These are phyloP conservation scores for Backusella circina DNA, from an alignment of 192 early-diverging fungal species.

Conservation along the genomic window DNA sequence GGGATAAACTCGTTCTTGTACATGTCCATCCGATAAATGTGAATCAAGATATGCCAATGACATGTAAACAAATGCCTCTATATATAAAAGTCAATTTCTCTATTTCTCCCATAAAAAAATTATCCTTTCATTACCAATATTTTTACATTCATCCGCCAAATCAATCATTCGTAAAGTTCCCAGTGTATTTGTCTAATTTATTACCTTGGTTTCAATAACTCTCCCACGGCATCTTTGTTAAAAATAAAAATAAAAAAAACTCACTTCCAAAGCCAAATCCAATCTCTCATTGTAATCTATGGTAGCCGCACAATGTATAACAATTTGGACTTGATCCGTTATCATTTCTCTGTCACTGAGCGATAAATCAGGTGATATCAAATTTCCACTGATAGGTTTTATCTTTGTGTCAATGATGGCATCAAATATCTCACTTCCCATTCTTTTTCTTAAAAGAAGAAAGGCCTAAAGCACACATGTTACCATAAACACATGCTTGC, in stretches of 20 bases:
- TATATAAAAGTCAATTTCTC: not conserved
- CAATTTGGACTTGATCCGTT: constrained; percentile 38
- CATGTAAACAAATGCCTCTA: constrained; percentile 36
- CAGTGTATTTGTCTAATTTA: constrained; percentile 33
- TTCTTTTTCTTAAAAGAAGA: constrained; percentile 33
- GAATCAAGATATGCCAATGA: constrained; percentile 34
- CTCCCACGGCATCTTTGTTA: not conserved
- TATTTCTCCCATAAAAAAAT: not conserved
- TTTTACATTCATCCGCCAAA: constrained; percentile 34
- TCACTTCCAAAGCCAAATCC: constrained; percentile 48
- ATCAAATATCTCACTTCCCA: constrained; percentile 33
- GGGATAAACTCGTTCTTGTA: constrained; percentile 40
- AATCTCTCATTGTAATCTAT: constrained; percentile 46
- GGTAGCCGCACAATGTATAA: constrained; percentile 50
- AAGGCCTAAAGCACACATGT: constrained; percentile 27
- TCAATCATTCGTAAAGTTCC: constrained; percentile 39
- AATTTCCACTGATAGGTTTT: constrained; percentile 43
- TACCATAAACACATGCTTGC: not conserved
- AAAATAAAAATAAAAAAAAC: not conserved
- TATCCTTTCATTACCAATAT: constrained; percentile 26
- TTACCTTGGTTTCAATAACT: not conserved
- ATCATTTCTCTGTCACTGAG: constrained; percentile 36
- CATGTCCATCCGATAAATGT: constrained; percentile 27
- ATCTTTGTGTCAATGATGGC: constrained; percentile 38
- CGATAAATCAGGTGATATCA: constrained; percentile 41